Conservation (phyloP, 306 rosid species). For the Gleditsia sinensis region DNA sequence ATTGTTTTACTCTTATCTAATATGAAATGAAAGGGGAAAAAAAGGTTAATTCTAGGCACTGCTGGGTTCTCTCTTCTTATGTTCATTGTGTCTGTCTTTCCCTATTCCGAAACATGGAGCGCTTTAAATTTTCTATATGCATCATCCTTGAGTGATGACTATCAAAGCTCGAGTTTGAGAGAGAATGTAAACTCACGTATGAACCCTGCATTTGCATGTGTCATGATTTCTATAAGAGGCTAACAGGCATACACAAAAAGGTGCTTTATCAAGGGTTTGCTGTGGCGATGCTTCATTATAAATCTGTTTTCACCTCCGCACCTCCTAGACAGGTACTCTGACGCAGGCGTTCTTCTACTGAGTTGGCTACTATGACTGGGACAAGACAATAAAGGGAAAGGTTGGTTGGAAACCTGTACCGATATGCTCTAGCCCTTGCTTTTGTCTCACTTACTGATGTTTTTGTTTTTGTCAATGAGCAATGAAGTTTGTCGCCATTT, state of each 20-base stretch:
- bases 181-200: no score
- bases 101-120: background rate
- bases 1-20: conserved; percentile 59
- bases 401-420: background rate
- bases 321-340: no score
- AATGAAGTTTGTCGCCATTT: no score
- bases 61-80: conserved; percentile 4
- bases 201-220: background rate
- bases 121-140: conserved; percentile 5
- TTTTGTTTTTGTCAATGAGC: no score
- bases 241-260: background rate
- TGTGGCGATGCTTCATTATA: background rate
- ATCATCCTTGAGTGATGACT: background rate
- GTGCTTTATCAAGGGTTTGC: background rate
- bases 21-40: conserved; percentile 43
- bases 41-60: conserved; percentile 30
- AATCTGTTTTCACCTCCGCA: background rate
- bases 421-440: no score
- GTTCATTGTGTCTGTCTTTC: background rate
- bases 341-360: background rate
- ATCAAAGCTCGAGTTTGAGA: no score
- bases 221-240: background rate
- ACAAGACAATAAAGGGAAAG: no score
- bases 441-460: no score
- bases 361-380: background rate